Conservation (phyloP, 2,329 filamentous ascomycete species). For the Raffaelea albimanens region DNA sequence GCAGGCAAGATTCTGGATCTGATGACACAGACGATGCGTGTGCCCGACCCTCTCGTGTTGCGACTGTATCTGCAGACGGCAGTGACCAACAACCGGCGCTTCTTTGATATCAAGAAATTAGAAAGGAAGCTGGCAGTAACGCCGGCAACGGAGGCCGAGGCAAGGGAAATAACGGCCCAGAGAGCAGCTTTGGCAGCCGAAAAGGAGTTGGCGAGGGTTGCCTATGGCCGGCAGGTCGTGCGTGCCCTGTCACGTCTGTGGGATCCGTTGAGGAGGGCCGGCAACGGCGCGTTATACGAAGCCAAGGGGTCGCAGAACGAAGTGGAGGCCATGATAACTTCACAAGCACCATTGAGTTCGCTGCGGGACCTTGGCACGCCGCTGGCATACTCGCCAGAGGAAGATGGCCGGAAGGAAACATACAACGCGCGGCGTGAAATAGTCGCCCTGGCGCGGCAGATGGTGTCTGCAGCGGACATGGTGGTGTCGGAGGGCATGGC, state of each 20-base stretch:
- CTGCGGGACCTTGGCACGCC: too few relatives aligned
- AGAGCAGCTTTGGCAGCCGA: too few relatives aligned
- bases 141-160: conserved; percentile 22
- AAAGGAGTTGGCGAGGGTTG: conserved; percentile 25
- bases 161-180: conserved; percentile 23
- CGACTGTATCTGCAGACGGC: conserved; percentile 48
- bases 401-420: conserved; percentile 1
- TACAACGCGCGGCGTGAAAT: conserved; percentile 31
- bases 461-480: conserved; percentile 36
- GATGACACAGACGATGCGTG: conserved; percentile 39
- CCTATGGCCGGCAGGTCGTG: conserved; percentile 40
- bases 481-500: conserved; percentile 31
- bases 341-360: background rate
- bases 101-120: conserved; percentile 19
- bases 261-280: conserved; percentile 31
- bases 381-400: background rate
- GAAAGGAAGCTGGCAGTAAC: too few relatives aligned
- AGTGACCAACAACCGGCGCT: conserved; percentile 33
- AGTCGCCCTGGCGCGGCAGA: conserved; percentile 33
- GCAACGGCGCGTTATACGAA: conserved; percentile 25
- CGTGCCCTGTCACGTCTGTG: conserved; percentile 41
- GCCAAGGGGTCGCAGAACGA: background rate
- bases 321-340: conserved; percentile 16
- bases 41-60: conserved; percentile 42
- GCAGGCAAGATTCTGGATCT: conserved; percentile 55